Percentiles rank a stretch among this genome's conserved stretches.
phyloP scores from a whole-genome alignment of 208 protist species.

The Plasmodiophora brassicae region DNA sequence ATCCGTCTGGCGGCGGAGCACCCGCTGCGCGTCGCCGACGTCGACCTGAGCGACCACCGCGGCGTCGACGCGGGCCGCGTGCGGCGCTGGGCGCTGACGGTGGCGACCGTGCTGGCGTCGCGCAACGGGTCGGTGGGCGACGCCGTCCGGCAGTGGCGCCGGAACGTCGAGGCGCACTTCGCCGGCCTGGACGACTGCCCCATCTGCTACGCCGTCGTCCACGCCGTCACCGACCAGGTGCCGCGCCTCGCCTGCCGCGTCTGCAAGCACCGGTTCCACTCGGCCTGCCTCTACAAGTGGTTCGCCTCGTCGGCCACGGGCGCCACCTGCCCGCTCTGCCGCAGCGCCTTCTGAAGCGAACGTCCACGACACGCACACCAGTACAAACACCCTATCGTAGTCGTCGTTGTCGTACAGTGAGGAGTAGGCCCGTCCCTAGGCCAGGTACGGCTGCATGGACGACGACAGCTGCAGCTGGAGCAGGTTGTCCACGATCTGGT shows the following conservation, averaged over 20 bases:
- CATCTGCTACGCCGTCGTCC: constrained; percentile 58
- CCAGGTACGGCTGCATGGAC: neutral
- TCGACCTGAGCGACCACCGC: neutral
- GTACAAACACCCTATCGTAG: too few species aligned
- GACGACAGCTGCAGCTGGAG: neutral
- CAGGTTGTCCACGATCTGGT: neutral
- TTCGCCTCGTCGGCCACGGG: constrained; percentile 52
- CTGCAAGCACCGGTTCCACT: constrained; percentile 54
- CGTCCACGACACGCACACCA: too few species aligned
- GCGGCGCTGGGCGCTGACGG: constrained; percentile 46
- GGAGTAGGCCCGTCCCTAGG: too few species aligned
- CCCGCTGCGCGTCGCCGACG: constrained; percentile 43
- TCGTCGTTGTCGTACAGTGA: too few species aligned
- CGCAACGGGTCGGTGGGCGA: constrained; percentile 50
- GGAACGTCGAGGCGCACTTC: constrained; percentile 51
- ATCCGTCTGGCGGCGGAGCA: constrained; percentile 33
- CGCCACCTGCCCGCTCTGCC: constrained; percentile 56
- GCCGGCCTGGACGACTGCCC: constrained; percentile 58
- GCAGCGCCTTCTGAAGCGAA: constrained; percentile 51
- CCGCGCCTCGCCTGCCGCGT: constrained; percentile 50
- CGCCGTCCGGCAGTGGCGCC: constrained; percentile 48
- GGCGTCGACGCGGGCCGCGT: constrained; percentile 28
- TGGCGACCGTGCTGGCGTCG: constrained; percentile 44
- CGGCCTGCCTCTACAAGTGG: constrained; percentile 60
- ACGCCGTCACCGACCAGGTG: constrained; percentile 42